Evolutionary conservation across 2,329 filamentous ascomycete species (phyloP).

Genomic region (Fusarium nematophilum): DNA sequence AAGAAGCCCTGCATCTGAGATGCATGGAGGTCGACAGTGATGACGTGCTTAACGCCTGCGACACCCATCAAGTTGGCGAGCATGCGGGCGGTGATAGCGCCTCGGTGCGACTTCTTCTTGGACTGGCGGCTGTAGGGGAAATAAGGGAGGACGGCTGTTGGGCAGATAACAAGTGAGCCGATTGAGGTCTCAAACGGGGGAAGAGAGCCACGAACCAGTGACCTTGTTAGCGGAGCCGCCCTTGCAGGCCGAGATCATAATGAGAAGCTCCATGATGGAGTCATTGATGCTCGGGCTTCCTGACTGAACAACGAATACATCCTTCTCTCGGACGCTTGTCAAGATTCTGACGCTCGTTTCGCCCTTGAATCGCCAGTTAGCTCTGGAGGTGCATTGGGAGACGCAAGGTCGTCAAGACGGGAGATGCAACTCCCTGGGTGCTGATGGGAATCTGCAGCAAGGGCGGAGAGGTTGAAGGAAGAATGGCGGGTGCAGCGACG

Average conservation of each 20-base stretch:
- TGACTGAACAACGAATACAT: conserved; percentile 98
- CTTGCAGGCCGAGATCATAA: conserved; percentile 99
- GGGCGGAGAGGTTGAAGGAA: conserved; percentile 14
- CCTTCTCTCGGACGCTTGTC: conserved; percentile 90
- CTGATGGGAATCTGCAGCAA: conserved; percentile 19
- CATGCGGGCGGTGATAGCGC: conserved; percentile 97
- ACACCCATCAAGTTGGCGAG: conserved; percentile 93
- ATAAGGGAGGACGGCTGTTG: conserved; percentile 84
- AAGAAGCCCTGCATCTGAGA: conserved; percentile 99
- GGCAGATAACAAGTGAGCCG: conserved; percentile 28
- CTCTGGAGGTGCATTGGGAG: conserved; percentile 15
- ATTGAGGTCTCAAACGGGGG: conserved; percentile 24
- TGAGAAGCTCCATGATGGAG: conserved; percentile 98
- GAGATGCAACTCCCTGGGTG: background rate
- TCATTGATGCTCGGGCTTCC: conserved; percentile 97
- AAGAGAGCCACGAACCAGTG: conserved; percentile 74
- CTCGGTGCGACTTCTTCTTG: conserved; percentile 98
- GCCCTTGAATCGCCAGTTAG: conserved; percentile 59
- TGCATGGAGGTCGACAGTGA: conserved; percentile 95
- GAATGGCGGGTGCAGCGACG: conserved; percentile 28
- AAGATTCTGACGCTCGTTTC: conserved; percentile 77
- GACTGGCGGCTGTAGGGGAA: conserved; percentile 99
- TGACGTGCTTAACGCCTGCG: conserved; percentile 95
- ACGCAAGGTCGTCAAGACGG: conserved; percentile 6
- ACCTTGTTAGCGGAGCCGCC: conserved; percentile 96